Conservation (phyloP, 208 protist genomes). For the Angomonas ambiguus region DNA sequence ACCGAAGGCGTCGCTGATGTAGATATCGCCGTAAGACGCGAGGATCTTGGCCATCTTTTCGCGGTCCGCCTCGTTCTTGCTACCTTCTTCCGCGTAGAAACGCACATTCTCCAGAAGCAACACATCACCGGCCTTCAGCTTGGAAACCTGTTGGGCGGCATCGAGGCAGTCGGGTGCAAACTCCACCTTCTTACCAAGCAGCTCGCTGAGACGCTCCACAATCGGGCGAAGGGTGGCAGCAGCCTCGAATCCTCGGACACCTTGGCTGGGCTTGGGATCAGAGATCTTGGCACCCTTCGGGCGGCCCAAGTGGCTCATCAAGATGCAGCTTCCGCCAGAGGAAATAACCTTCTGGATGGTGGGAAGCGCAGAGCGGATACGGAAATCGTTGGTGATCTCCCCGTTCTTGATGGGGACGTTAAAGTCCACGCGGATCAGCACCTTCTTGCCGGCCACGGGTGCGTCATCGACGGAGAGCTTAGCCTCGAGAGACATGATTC, state of each 20-base stretch:
- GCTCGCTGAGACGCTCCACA: slow-evolving; percentile 74
- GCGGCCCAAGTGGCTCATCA: slow-evolving; percentile 98
- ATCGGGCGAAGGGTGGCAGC: slow-evolving; percentile 89
- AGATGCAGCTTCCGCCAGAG: slow-evolving; percentile 78
- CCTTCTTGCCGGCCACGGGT: slow-evolving; percentile 89
- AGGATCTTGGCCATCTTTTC: slow-evolving; percentile 92
- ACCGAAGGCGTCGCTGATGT: slow-evolving; percentile 99
- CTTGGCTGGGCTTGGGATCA: slow-evolving; percentile 43
- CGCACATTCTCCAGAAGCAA: slow-evolving; percentile 99
- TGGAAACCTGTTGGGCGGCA: slow-evolving; percentile 18
- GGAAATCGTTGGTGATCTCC: slow-evolving; percentile 93
- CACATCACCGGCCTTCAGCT: slow-evolving; percentile 74
- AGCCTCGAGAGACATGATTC: slow-evolving; percentile 40
- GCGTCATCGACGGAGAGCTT: slow-evolving; percentile 83
- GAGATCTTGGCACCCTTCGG: slow-evolving; percentile 92
- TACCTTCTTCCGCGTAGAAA: slow-evolving; percentile 98
- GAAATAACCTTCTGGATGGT: slow-evolving; percentile 95
- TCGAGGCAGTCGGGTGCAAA: slow-evolving; percentile 72
- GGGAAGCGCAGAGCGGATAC: slow-evolving; percentile 94
- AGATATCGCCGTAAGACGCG: slow-evolving; percentile 94
- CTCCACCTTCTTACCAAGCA: slow-evolving; percentile 69
- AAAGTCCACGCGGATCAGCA: slow-evolving; percentile 96
- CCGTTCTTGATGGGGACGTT: slow-evolving; percentile 97
- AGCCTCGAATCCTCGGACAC: slow-evolving; percentile 67
- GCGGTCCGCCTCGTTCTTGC: slow-evolving; percentile 82